These are phyloP conservation scores for Yarrowia alimentaria DNA, from an alignment of 805 yeast genomes.

Conservation along the genomic window DNA sequence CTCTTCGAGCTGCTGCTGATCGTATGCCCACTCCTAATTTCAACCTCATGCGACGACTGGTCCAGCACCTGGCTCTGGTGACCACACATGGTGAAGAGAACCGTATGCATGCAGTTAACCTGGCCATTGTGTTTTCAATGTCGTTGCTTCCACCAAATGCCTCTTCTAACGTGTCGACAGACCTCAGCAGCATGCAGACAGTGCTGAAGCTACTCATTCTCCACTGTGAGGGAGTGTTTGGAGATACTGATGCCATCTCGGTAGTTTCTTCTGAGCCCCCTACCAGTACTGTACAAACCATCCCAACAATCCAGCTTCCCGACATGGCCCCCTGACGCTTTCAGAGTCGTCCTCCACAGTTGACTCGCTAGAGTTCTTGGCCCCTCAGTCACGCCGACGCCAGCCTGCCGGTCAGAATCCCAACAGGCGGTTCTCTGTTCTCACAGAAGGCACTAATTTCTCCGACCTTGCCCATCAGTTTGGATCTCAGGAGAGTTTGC, in stretches of 20 bases:
- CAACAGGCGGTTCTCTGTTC: slow-evolving; percentile 25
- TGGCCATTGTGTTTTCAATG: slow-evolving; percentile 85
- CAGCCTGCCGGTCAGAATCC: slow-evolving; percentile 24
- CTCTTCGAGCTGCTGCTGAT: slow-evolving; percentile 33
- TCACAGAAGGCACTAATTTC: slow-evolving; percentile 25
- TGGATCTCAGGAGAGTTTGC: slow-evolving; percentile 25
- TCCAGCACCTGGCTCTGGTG: slow-evolving; percentile 67
- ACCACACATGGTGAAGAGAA: slow-evolving; percentile 65
- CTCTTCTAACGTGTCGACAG: slow-evolving; percentile 46
- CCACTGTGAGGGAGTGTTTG: slow-evolving; percentile 36
- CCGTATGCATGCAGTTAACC: slow-evolving; percentile 83
- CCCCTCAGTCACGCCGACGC: slow-evolving; percentile 15
- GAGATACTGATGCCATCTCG: slow-evolving; percentile 4
- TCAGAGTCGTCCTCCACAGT: slow-evolving; percentile 11
- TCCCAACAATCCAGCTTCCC: slow-evolving; percentile 3
- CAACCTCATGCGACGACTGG: slow-evolving; percentile 62
- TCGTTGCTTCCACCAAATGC: slow-evolving; percentile 47
- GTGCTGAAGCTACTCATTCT: slow-evolving; percentile 51
- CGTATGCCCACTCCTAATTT: slow-evolving; percentile 65
- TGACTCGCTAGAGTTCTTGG: slow-evolving; percentile 1
- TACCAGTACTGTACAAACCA: too few species aligned
- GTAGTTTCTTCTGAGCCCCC: too few species aligned
- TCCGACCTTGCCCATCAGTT: slow-evolving; percentile 25
- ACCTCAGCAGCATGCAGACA: slow-evolving; percentile 54
- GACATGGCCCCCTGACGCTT: slow-evolving; percentile 5